phyloP scores from a whole-genome alignment of 2,329 filamentous ascomycete species.

The Phialocephala subalpina region DNA sequence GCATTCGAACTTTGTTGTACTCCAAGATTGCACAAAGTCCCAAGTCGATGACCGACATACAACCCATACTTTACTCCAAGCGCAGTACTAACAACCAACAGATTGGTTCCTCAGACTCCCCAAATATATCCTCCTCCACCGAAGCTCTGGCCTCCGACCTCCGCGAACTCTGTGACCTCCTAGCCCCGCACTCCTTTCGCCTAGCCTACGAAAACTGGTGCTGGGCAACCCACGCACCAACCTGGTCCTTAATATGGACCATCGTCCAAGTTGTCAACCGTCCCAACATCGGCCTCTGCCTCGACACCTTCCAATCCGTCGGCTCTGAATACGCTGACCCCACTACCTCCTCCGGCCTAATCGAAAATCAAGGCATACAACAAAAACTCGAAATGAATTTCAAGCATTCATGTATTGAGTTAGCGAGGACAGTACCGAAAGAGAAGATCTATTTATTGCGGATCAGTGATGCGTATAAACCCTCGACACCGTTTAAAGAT shows the following conservation, averaged over 20 bases:
- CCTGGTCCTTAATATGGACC: slow-evolving; percentile 74
- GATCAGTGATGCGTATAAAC: slow-evolving; percentile 77
- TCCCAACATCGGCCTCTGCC: slow-evolving; percentile 74
- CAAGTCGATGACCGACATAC: too few relatives aligned
- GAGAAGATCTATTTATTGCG: slow-evolving; percentile 80
- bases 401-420: slow-evolving; percentile 60
- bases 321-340: slow-evolving; percentile 80
- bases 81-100: slow-evolving; percentile 34
- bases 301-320: slow-evolving; percentile 80
- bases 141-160: slow-evolving; percentile 67
- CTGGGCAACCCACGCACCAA: slow-evolving; percentile 75
- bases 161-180: slow-evolving; percentile 67
- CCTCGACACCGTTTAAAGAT: slow-evolving; percentile 60
- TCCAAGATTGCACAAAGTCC: too few relatives aligned
- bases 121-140: slow-evolving; percentile 44
- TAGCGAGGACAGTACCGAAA: slow-evolving; percentile 64
- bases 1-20: too few relatives aligned
- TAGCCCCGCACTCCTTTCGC: slow-evolving; percentile 62
- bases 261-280: slow-evolving; percentile 70
- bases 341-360: slow-evolving; percentile 65
- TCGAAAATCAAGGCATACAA: slow-evolving; percentile 53
- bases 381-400: slow-evolving; percentile 59
- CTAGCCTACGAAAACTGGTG: slow-evolving; percentile 86
- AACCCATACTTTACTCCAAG: neutral
- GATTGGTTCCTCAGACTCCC: slow-evolving; percentile 71